Evolutionary conservation across 2,329 filamentous ascomycete genomes (phyloP).

Genomic region (Claviceps spartinae): DNA sequence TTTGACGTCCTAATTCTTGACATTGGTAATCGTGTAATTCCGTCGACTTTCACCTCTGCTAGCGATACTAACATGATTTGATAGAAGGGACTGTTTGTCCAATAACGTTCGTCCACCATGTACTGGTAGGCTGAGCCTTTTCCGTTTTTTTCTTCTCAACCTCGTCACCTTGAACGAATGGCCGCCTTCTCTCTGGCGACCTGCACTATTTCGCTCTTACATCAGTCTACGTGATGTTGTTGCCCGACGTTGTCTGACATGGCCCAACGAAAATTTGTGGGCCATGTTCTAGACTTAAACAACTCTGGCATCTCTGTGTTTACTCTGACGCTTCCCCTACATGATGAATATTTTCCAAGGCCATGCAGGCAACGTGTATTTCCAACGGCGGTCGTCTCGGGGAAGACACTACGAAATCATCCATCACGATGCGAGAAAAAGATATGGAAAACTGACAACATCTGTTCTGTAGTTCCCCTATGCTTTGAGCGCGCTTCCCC

Average conservation of each 20-base stretch:
- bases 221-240: neutral
- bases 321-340: neutral
- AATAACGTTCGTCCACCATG: constrained; percentile 74
- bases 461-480: constrained; percentile 53
- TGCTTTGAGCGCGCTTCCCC: constrained; percentile 52
- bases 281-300: neutral
- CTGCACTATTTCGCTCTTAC: neutral
- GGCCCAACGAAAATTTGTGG: neutral
- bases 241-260: neutral
- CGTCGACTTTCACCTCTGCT: neutral
- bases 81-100: constrained; percentile 71
- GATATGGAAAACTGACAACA: neutral
- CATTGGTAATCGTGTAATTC: constrained; percentile 18
- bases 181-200: neutral
- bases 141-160: neutral
- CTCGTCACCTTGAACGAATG: neutral
- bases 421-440: neutral
- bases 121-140: constrained; percentile 48
- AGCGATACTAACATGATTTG: constrained; percentile 2
- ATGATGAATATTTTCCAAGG: neutral
- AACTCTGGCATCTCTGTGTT: neutral
- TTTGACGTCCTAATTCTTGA: constrained; percentile 23
- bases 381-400: neutral
- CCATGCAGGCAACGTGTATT: neutral
- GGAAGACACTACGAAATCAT: neutral